A percentile compares a stretch with the other conserved stretches of the same genome.
phyloP scores from a whole-genome alignment of 1,284 basidiomycete genomes.

The Meripilus lineatus region DNA sequence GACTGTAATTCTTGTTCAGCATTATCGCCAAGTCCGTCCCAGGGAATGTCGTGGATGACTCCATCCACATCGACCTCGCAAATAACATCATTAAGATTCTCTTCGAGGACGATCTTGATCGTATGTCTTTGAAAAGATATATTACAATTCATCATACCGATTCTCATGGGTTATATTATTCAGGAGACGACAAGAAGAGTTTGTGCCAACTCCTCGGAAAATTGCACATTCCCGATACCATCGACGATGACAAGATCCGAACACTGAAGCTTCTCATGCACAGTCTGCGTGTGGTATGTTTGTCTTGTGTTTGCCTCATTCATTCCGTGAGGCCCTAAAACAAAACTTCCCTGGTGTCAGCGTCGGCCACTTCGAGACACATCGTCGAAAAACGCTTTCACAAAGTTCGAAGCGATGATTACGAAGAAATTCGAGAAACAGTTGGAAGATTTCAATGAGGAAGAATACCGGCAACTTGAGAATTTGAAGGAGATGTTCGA shows the following conservation, averaged over 20 bases:
- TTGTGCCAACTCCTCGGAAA: constrained; percentile 79
- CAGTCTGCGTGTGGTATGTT: constrained; percentile 56
- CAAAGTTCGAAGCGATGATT: constrained; percentile 59
- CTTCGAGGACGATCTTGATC: constrained; percentile 45
- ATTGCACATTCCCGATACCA: constrained; percentile 66
- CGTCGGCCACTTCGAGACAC: constrained; percentile 72
- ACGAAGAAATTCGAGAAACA: constrained; percentile 54
- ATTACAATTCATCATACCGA: not conserved
- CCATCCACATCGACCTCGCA: constrained; percentile 78
- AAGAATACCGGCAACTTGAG: constrained; percentile 57
- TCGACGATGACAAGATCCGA: constrained; percentile 58
- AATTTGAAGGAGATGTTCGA: constrained; percentile 59
- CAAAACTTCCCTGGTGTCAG: constrained; percentile 32
- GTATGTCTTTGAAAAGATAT: constrained; percentile 28
- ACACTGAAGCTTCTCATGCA: constrained; percentile 58
- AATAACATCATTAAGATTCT: constrained; percentile 66
- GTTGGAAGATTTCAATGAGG: constrained; percentile 64
- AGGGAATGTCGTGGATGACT: constrained; percentile 38
- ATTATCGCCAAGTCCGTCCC: constrained; percentile 31
- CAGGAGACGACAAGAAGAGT: constrained; percentile 79
- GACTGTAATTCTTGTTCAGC: constrained; percentile 18
- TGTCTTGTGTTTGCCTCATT: constrained; percentile 2
- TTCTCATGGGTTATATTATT: not conserved
- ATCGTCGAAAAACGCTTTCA: constrained; percentile 65
- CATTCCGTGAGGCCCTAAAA: not conserved